A percentile compares a stretch with the other conserved stretches of the same genome.
Conservation (phyloP, 2,329 filamentous ascomycete species). For the Intubia oerlemansii region DNA sequence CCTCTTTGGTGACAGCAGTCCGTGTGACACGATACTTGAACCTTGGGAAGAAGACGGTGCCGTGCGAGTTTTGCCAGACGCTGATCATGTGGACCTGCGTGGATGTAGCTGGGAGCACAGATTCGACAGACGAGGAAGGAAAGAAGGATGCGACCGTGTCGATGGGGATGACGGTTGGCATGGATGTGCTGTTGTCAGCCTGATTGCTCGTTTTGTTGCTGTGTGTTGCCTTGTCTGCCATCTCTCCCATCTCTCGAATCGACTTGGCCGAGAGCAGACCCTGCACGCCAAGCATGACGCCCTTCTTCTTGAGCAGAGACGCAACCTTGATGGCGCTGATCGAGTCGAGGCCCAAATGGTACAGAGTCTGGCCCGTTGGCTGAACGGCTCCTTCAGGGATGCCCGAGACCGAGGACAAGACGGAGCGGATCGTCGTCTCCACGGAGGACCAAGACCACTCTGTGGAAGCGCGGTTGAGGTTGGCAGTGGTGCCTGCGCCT, state of each 20-base stretch:
- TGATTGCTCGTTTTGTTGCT: too few relatives aligned
- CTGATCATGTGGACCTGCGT: conserved; percentile 68
- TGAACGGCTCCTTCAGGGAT: conserved; percentile 33
- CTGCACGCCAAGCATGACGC: conserved; percentile 43
- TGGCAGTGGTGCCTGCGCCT: not conserved
- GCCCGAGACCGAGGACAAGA: conserved; percentile 37
- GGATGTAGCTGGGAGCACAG: conserved; percentile 45
- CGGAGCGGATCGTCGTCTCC: conserved; percentile 20
- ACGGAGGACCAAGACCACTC: conserved; percentile 17
- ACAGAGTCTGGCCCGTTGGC: conserved; percentile 39
- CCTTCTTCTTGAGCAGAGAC: conserved; percentile 42
- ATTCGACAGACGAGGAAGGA: too few relatives aligned
- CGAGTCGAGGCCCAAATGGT: conserved; percentile 75
- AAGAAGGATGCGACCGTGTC: too few relatives aligned
- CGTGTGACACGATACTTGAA: conserved; percentile 40
- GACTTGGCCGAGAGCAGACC: conserved; percentile 48
- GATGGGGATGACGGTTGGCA: too few relatives aligned
- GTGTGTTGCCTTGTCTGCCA: conserved; percentile 11
- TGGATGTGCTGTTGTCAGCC: too few relatives aligned
- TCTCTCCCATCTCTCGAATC: conserved; percentile 45
- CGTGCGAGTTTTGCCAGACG: conserved; percentile 47
- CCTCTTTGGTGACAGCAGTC: conserved; percentile 9
- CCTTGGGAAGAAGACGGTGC: conserved; percentile 48
- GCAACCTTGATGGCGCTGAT: conserved; percentile 78
- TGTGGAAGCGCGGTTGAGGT: too few relatives aligned